A percentile compares a stretch with the other conserved stretches of the same genome.
These are phyloP conservation scores for Pestalotiopsis sp. DNA, from an alignment of 2,329 filamentous ascomycete genomes.

Conservation along the genomic window DNA sequence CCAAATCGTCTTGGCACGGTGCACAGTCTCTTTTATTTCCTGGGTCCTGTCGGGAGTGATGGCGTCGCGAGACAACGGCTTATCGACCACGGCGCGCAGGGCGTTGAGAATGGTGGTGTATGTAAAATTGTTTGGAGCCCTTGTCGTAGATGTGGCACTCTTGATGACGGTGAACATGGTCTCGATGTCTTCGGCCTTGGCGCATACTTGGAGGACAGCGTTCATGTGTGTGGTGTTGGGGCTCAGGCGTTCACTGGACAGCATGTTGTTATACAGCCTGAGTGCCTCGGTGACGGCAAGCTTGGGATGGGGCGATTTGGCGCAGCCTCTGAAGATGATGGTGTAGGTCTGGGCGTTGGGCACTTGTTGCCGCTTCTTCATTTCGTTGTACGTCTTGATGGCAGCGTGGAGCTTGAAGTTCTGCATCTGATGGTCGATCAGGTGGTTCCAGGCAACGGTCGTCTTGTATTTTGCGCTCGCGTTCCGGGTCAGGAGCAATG, in stretches of 20 bases:
- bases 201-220: conserved; percentile 81
- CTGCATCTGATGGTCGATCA: conserved; percentile 72
- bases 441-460: conserved; percentile 83
- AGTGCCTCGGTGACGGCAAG: conserved; percentile 69
- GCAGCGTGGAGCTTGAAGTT: conserved; percentile 63
- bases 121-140: conserved; percentile 69
- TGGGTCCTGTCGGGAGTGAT: conserved; percentile 31
- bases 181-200: conserved; percentile 74
- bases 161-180: conserved; percentile 75
- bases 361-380: conserved; percentile 88
- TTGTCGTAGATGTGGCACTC: conserved; percentile 64
- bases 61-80: conserved; percentile 24
- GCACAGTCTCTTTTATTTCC: conserved; percentile 48
- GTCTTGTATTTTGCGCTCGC: conserved; percentile 68
- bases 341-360: conserved; percentile 86
- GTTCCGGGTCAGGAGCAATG: conserved; percentile 66
- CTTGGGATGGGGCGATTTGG: conserved; percentile 57
- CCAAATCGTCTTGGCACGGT: conserved; percentile 78
- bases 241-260: conserved; percentile 61
- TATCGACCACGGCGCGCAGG: conserved; percentile 54
- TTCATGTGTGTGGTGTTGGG: conserved; percentile 85
- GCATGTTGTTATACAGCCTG: conserved; percentile 76
- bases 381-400: conserved; percentile 91
- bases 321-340: conserved; percentile 76
- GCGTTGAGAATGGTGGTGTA: conserved; percentile 85